A percentile compares a stretch with the other conserved stretches of the same genome.
Evolutionary conservation across 2,329 filamentous ascomycete species (phyloP).

Genomic region (Pezizomycotina sp.): DNA sequence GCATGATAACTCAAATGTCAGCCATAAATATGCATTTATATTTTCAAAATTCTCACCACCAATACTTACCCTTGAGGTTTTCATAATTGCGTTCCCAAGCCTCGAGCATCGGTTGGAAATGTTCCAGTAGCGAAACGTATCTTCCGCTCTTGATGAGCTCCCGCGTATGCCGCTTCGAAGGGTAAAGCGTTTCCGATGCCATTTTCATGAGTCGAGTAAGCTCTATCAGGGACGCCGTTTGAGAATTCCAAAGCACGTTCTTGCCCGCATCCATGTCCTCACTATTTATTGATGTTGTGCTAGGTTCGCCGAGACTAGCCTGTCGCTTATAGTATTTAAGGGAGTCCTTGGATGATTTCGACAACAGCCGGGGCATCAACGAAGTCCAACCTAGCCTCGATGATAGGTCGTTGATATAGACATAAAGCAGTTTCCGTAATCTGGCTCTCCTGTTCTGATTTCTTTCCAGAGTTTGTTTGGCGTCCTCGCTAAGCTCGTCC

Average conservation of each 20-base stretch:
- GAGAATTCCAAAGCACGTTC: too few relatives aligned
- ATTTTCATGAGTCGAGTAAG: constrained; percentile 86
- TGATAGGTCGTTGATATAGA: constrained; percentile 87
- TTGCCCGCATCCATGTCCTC: too few relatives aligned
- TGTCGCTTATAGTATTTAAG: too few relatives aligned
- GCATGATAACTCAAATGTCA: too few relatives aligned
- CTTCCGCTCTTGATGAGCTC: constrained; percentile 73
- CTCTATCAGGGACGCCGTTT: constrained; percentile 84
- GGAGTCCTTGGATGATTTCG: too few relatives aligned
- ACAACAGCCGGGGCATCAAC: constrained; percentile 86
- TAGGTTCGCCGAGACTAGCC: too few relatives aligned
- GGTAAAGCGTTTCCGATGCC: constrained; percentile 76
- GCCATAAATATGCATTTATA: too few relatives aligned
- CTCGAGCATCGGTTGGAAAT: constrained; percentile 61
- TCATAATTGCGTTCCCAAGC: constrained; percentile 75
- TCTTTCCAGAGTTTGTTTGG: constrained; percentile 14
- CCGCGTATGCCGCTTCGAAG: constrained; percentile 71
- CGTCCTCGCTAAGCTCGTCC: constrained; percentile 40
- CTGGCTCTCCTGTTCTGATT: too few relatives aligned
- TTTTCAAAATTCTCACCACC: too few relatives aligned
- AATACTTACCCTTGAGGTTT: constrained; percentile 50
- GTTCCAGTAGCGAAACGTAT: constrained; percentile 64
- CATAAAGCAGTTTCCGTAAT: constrained; percentile 73
- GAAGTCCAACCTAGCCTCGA: constrained; percentile 83
- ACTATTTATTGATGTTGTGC: too few relatives aligned